Evolutionary conservation across 2,329 filamentous ascomycete genomes (phyloP).

Genomic region (Talaromyces islandicus): DNA sequence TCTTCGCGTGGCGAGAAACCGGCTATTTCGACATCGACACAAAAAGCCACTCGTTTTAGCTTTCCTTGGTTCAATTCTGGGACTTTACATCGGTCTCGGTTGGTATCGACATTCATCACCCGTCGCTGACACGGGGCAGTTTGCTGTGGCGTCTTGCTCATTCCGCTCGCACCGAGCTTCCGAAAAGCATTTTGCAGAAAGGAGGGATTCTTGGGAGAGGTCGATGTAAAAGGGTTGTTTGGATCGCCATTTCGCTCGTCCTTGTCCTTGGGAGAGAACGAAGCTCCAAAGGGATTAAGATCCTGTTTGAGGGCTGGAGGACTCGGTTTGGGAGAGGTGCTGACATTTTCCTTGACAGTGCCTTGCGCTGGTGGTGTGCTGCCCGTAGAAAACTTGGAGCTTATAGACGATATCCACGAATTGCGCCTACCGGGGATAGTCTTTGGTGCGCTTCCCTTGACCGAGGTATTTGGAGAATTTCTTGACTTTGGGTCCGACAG

Average conservation of each 20-base stretch:
- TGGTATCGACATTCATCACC: constrained; percentile 77
- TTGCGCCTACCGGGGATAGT: constrained; percentile 50
- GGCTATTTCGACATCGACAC: constrained; percentile 94
- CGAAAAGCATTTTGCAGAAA: constrained; percentile 78
- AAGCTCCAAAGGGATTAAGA: constrained; percentile 41
- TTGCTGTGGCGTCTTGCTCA: constrained; percentile 49
- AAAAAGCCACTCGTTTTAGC: constrained; percentile 84
- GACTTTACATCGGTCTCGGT: constrained; percentile 72
- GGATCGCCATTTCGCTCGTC: constrained; percentile 37
- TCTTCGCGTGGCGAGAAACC: constrained; percentile 75
- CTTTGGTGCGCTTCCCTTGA: constrained; percentile 24
- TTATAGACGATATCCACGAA: constrained; percentile 92
- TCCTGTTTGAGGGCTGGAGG: constrained; percentile 31
- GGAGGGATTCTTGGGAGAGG: constrained; percentile 65
- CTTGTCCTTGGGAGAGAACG: constrained; percentile 35
- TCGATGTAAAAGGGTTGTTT: constrained; percentile 43
- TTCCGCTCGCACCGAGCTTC: constrained; percentile 52
- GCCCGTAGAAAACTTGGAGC: constrained; percentile 76
- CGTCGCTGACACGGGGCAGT: constrained; percentile 73
- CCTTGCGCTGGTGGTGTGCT: constrained; percentile 35
- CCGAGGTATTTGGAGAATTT: constrained; percentile 20
- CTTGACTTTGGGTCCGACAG: constrained; percentile 13
- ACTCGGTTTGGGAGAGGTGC: constrained; percentile 23
- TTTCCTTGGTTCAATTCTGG: constrained; percentile 74
- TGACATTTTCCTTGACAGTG: constrained; percentile 23